phyloP scores from a whole-genome alignment of 371 early-diverging fungal species.

The Vairimorpha ceranae region DNA sequence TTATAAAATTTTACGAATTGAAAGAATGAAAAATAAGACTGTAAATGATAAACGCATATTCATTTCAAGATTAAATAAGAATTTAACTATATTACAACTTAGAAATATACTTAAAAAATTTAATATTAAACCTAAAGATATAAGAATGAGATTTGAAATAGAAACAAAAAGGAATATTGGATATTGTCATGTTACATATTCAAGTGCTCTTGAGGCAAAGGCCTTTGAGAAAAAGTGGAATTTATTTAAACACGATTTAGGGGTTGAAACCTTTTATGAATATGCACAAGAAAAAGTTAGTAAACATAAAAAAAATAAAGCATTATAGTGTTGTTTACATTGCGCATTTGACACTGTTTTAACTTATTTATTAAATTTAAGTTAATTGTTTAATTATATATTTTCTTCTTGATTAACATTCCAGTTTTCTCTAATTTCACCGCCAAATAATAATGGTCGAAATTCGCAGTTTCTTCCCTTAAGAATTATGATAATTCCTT shows the following conservation, averaged over 20 bases:
- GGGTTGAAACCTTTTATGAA: conserved; percentile 38
- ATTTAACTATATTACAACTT: conserved; percentile 43
- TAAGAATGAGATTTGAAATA: conserved; percentile 34
- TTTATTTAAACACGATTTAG: conserved; percentile 31
- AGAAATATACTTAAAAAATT: conserved; percentile 42
- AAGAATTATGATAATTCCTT: not conserved
- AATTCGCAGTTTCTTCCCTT: not conserved
- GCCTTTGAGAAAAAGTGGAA: conserved; percentile 43
- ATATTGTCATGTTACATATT: conserved; percentile 59
- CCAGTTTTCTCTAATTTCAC: not conserved
- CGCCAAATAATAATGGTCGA: not conserved
- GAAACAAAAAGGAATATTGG: conserved; percentile 55
- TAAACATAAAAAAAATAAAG: not conserved
- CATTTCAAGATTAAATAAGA: conserved; percentile 54
- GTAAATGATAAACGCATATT: conserved; percentile 51
- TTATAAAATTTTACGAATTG: conserved; percentile 53
- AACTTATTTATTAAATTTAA: too few relatives aligned
- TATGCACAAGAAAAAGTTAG: conserved; percentile 48
- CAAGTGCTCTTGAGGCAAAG: conserved; percentile 48
- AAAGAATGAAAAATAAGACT: conserved; percentile 52
- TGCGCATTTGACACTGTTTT: too few relatives aligned
- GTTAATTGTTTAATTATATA: too few relatives aligned
- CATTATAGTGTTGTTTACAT: too few relatives aligned
- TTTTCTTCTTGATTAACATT: too few relatives aligned
- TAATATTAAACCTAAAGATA: conserved; percentile 40